A percentile compares a stretch with the other conserved stretches of the same genome.
phyloP scores from a whole-genome alignment of 352 stramenopile species.

The Globisporangium okanoganense region DNA sequence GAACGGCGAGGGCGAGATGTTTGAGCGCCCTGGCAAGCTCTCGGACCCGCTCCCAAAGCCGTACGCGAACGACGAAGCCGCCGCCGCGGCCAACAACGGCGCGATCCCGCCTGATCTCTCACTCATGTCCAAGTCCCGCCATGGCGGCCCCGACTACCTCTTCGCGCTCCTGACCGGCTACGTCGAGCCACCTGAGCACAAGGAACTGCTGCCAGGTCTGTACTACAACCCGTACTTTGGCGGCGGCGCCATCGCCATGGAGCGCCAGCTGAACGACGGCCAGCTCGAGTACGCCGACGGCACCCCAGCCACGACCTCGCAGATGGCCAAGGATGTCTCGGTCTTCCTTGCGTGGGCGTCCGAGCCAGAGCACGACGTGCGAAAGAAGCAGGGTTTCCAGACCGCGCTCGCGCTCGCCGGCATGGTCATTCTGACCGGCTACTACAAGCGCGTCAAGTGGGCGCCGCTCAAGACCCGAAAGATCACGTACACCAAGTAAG shows the following conservation, averaged over 20 bases:
- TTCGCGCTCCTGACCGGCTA: slow-evolving; percentile 98
- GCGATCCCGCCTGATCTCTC: slow-evolving; percentile 97
- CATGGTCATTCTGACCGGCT: slow-evolving; percentile 92
- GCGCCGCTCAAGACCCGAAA: slow-evolving; percentile 97
- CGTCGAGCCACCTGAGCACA: slow-evolving; percentile 91
- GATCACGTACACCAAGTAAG: slow-evolving; percentile 97
- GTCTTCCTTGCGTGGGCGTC: slow-evolving; percentile 97
- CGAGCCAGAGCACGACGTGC: slow-evolving; percentile 97
- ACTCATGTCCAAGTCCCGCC: slow-evolving; percentile 97
- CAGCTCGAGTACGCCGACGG: slow-evolving; percentile 98
- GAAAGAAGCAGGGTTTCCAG: slow-evolving; percentile 98
- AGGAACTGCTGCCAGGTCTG: slow-evolving; percentile 78
- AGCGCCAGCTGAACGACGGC: slow-evolving; percentile 95
- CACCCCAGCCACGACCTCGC: slow-evolving; percentile 95
- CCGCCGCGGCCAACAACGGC: slow-evolving; percentile 95
- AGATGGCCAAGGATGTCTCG: slow-evolving; percentile 98
- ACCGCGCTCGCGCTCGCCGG: slow-evolving; percentile 90
- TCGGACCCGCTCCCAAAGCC: slow-evolving; percentile 94
- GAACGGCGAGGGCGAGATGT: slow-evolving; percentile 99
- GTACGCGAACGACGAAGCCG: slow-evolving; percentile 98
- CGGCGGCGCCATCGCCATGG: slow-evolving; percentile 98
- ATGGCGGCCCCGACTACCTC: slow-evolving; percentile 95
- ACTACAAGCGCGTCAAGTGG: slow-evolving; percentile 99
- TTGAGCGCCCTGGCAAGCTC: slow-evolving; percentile 97
- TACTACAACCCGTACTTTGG: slow-evolving; percentile 99